Evolutionary conservation across 129 eudicot species (phyloP).

Genomic region (Centaurea solstitialis): DNA sequence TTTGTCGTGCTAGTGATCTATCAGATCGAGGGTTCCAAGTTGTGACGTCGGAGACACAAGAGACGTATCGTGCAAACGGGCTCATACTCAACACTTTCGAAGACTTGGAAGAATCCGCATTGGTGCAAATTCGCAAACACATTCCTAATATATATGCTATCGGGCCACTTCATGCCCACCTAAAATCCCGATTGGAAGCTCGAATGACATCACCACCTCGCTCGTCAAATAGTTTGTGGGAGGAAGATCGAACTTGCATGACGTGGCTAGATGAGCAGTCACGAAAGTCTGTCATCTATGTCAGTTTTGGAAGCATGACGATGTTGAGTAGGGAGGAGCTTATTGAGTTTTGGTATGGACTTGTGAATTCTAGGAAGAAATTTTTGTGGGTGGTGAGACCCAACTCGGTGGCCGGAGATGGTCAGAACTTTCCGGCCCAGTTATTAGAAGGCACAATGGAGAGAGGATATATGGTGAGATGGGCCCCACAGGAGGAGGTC

Average conservation of each 20-base stretch:
- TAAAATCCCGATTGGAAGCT: constrained; percentile 30
- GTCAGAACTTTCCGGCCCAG: constrained; percentile 30
- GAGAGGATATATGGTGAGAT: constrained; percentile 55
- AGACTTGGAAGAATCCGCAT: constrained; percentile 52
- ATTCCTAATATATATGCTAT: constrained; percentile 45
- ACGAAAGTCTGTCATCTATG: constrained; percentile 51
- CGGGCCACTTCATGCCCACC: constrained; percentile 57
- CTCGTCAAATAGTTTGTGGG: constrained; percentile 46
- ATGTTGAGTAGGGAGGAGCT: constrained; percentile 40
- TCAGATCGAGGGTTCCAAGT: constrained; percentile 19
- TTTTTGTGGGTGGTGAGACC: constrained; percentile 69
- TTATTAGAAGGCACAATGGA: constrained; percentile 42
- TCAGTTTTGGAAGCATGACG: constrained; percentile 66
- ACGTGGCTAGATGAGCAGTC: constrained; percentile 51
- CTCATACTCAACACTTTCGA: constrained; percentile 60
- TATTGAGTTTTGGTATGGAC: constrained; percentile 61
- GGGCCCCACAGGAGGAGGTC: constrained; percentile 87
- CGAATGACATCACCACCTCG: constrained; percentile 8
- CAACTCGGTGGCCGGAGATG: constrained; percentile 27
- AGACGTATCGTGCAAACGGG: constrained; percentile 38
- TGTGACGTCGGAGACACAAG: constrained; percentile 19
- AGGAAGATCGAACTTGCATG: constrained; percentile 53
- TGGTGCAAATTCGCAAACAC: constrained; percentile 42
- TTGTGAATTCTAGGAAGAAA: constrained; percentile 44
- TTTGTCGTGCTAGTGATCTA: constrained; percentile 33